Conservation (phyloP, 2,329 filamentous ascomycete species). For the Fusarium xyrophilum region DNA sequence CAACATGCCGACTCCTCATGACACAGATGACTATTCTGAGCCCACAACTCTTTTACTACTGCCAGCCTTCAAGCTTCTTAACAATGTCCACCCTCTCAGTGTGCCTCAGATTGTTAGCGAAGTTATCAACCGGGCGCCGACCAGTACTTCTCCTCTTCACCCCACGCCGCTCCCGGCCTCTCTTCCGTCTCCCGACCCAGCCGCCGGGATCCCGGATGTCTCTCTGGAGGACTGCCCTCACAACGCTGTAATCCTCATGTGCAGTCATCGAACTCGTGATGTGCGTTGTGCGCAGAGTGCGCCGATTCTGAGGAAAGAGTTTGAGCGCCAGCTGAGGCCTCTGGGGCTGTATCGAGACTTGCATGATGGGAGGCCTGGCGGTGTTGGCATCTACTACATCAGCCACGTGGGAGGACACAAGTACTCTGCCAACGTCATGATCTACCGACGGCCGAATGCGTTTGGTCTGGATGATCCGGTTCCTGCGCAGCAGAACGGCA, state of each 20-base stretch:
- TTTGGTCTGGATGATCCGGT: slow-evolving; percentile 60
- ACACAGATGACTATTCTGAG: slow-evolving; percentile 66
- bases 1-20: slow-evolving; percentile 82
- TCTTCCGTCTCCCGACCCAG: slow-evolving; percentile 42
- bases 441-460: slow-evolving; percentile 74
- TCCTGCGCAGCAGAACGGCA: slow-evolving; percentile 37
- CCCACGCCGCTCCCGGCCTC: slow-evolving; percentile 49
- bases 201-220: slow-evolving; percentile 44
- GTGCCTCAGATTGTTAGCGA: slow-evolving; percentile 74
- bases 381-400: slow-evolving; percentile 95
- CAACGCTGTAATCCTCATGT: slow-evolving; percentile 86
- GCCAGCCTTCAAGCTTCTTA: slow-evolving; percentile 81
- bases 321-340: slow-evolving; percentile 86
- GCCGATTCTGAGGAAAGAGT: slow-evolving; percentile 84
- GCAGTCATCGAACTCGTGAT: slow-evolving; percentile 93
- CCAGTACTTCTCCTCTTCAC: slow-evolving; percentile 70
- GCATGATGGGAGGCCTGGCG: slow-evolving; percentile 86
- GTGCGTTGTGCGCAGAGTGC: slow-evolving; percentile 94
- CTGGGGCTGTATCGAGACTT: slow-evolving; percentile 86
- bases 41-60: slow-evolving; percentile 84
- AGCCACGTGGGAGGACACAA: slow-evolving; percentile 97
- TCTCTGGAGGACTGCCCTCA: slow-evolving; percentile 71
- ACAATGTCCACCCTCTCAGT: slow-evolving; percentile 79
- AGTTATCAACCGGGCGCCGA: slow-evolving; percentile 75
- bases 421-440: slow-evolving; percentile 91